Conservation (phyloP, 2,329 filamentous ascomycete genomes). For the Triangularia verruculosa region DNA sequence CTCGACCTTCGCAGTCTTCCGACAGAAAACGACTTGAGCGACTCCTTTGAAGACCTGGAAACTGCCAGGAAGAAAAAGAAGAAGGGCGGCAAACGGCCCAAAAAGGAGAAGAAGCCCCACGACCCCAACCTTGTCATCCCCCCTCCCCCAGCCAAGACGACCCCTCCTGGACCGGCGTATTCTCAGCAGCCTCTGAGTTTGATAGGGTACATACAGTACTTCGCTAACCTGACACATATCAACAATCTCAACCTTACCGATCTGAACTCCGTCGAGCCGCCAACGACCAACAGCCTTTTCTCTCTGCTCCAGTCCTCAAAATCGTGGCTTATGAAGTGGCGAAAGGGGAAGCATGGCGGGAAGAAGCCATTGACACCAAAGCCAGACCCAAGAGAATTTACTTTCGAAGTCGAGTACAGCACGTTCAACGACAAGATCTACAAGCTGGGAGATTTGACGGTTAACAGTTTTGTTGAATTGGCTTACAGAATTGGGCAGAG, state of each 20-base stretch:
- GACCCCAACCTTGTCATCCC: conserved; percentile 65
- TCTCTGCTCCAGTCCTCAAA: conserved; percentile 16
- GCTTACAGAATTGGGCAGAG: conserved; percentile 71
- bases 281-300: conserved; percentile 25
- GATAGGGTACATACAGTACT: conserved; percentile 84
- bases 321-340: conserved; percentile 48
- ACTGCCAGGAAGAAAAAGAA: conserved; percentile 42
- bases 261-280: background rate
- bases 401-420: conserved; percentile 81
- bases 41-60: conserved; percentile 19
- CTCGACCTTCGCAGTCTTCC: conserved; percentile 29
- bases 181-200: conserved; percentile 78
- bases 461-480: conserved; percentile 74
- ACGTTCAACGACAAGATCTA: conserved; percentile 76
- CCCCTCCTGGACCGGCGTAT: conserved; percentile 85
- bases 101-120: conserved; percentile 47
- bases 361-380: conserved; percentile 53
- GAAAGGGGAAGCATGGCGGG: conserved; percentile 59
- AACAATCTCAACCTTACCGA: conserved; percentile 55
- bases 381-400: conserved; percentile 62
- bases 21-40: conserved; percentile 18
- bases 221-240: conserved; percentile 85
- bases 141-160: conserved; percentile 65
- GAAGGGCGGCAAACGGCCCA: conserved; percentile 41
- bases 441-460: conserved; percentile 76